Percentiles rank a stretch among this genome's conserved stretches.
Conservation (phyloP, 768 basidiomycete species). For the Hemileccinum rubropunctum region DNA sequence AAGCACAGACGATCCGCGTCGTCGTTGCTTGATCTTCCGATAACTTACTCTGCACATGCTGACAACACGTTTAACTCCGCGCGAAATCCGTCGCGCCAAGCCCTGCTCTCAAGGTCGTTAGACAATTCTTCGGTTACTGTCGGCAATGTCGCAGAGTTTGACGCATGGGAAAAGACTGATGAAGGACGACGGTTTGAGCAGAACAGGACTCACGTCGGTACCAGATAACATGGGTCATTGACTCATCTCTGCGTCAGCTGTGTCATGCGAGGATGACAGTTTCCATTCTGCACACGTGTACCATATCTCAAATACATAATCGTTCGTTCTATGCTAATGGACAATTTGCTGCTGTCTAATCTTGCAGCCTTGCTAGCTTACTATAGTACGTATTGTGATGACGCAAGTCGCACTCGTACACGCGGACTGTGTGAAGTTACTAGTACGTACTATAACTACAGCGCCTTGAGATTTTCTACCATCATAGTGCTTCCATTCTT, state of each 20-base stretch:
- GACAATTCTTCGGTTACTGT: background rate
- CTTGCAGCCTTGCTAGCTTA: too few species aligned
- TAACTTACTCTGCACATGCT: conserved; percentile 29
- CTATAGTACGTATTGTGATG: too few species aligned
- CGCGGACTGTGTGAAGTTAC: conserved; percentile 24
- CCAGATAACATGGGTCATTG: too few species aligned
- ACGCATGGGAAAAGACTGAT: conserved; percentile 46
- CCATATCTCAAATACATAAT: conserved; percentile 13
- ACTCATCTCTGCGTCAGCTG: too few species aligned
- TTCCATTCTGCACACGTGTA: conserved; percentile 13
- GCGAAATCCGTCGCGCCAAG: conserved; percentile 4
- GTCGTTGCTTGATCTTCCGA: conserved; percentile 39
- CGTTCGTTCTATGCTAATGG: background rate
- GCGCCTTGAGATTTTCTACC: conserved; percentile 7
- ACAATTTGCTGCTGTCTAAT: background rate
- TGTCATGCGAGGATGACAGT: background rate
- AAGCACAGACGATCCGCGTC: conserved; percentile 35
- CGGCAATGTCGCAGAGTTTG: conserved; percentile 12
- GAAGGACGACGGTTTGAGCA: conserved; percentile 46
- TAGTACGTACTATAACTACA: background rate
- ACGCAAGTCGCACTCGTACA: conserved; percentile 17
- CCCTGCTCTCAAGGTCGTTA: conserved; percentile 1
- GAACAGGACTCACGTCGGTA: conserved; percentile 33
- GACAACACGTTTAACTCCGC: conserved; percentile 33
- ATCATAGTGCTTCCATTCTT: conserved; percentile 10